Conservation (phyloP, 257 asterid species). For the Voacanga thouarsii region DNA sequence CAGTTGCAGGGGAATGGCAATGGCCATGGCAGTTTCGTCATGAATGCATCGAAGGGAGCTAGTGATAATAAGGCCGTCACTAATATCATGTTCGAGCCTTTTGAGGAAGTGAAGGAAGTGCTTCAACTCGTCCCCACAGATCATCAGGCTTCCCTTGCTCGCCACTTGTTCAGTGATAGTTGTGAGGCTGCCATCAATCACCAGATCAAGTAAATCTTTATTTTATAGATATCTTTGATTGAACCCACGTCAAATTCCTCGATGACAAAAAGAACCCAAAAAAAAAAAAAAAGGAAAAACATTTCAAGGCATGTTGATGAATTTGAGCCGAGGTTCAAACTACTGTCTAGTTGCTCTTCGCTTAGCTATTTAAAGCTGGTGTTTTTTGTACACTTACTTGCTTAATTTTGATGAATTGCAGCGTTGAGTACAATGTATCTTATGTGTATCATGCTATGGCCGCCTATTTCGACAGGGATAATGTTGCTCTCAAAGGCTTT, state of each 20-base stretch:
- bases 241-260: too few species aligned
- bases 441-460: slow-evolving; percentile 20
- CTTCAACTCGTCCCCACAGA: slow-evolving; percentile 39
- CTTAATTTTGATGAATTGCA: not conserved
- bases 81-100: slow-evolving; percentile 20
- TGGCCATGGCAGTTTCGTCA: not conserved
- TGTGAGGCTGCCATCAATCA: slow-evolving; percentile 17
- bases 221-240: not conserved
- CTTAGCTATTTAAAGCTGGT: not conserved
- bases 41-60: slow-evolving; percentile 14
- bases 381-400: not conserved
- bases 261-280: too few species aligned
- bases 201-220: slow-evolving; percentile 6
- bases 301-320: not conserved
- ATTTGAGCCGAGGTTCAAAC: not conserved
- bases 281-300: too few species aligned
- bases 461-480: slow-evolving; percentile 13
- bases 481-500: slow-evolving; percentile 15
- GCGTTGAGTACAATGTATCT: slow-evolving; percentile 20
- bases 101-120: slow-evolving; percentile 43
- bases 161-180: slow-evolving; percentile 30
- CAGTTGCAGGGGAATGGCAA: too few species aligned
- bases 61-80: not conserved
- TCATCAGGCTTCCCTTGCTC: slow-evolving; percentile 50
- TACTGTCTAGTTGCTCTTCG: not conserved